Base-by-base conservation (phyloP, 306 rosid species). In the Nissolia schottii region DNA sequence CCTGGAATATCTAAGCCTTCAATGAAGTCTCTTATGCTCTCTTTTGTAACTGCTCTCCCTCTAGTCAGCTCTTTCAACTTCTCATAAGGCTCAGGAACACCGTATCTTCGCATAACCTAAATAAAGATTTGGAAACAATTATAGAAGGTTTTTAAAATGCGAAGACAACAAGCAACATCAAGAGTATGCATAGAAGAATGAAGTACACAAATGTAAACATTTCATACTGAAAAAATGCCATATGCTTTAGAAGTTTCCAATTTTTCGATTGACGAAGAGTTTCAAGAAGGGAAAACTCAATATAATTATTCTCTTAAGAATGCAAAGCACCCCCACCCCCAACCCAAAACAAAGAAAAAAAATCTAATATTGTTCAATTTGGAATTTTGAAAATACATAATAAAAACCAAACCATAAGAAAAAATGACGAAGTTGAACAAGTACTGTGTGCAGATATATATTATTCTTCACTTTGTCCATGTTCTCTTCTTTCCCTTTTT, bases 41-140 rank as follows among this genome's bases (percentile, higher is more conserved):
- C 97, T 78, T 80, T 69, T 5, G 86, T 87, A 6, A 94, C 96
- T 13, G 91, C 83, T 80, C 84, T 87, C 29, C 99, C 99, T 83
- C 97, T 87, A 13, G 99, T 94, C 62, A 89, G 85, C 54, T 75
- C 91, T 76, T 94, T 94, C 22, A 94, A 74, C 87, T 91, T 94
- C 81, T 94, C 97, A 55, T 94, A 94, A 10, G 99, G 97, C 85
- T 93, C 97, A 0, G 99, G 95, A 79, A 94, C 93, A 73, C 88
- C 97, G 12, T 86, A 87, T 86, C 99, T 84, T 77, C 97, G 85
- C 97, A 94, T 94, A 40, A 94, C 97, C 96, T 91, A 38, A 22
- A 69, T 34, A 16, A 63, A 57, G 12, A 73, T 64, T 66, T 6
- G 71, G 43, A 75, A 62, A 40, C 34, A 9, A 63, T 48, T 16